A percentile compares a stretch with the other conserved stretches of the same genome.
Conservation (phyloP, 495 filamentous ascomycete species). For the Neurospora sp. region DNA sequence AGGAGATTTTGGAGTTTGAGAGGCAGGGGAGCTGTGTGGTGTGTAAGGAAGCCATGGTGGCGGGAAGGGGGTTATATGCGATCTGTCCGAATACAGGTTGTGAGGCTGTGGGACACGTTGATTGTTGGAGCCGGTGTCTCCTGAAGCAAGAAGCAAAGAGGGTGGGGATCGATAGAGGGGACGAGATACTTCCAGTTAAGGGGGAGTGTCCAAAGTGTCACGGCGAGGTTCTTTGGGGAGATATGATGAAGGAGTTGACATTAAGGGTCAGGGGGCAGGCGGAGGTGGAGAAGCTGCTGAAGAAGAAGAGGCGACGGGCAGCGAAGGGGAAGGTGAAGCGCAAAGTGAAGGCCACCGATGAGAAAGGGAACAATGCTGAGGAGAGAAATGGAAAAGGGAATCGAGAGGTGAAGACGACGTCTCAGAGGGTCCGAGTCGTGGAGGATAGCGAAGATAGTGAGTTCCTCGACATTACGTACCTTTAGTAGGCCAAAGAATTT, state of each 20-base stretch:
- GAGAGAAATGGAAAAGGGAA: neutral
- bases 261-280: slow-evolving; percentile 57
- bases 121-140: slow-evolving; percentile 64
- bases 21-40: slow-evolving; percentile 50
- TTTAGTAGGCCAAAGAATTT: neutral
- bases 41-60: slow-evolving; percentile 43
- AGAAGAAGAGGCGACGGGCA: slow-evolving; percentile 34
- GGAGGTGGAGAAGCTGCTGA: slow-evolving; percentile 55
- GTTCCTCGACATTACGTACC: neutral
- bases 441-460: neutral
- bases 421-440: neutral
- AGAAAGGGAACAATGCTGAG: neutral
- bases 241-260: slow-evolving; percentile 73
- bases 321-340: slow-evolving; percentile 7
- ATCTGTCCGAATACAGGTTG: slow-evolving; percentile 63
- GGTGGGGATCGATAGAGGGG: slow-evolving; percentile 13
- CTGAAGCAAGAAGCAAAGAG: slow-evolving; percentile 25
- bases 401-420: neutral
- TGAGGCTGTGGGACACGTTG: slow-evolving; percentile 58
- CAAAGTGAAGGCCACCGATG: neutral
- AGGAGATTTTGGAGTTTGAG: slow-evolving; percentile 51
- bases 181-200: slow-evolving; percentile 51
- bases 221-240: slow-evolving; percentile 53
- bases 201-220: slow-evolving; percentile 69
- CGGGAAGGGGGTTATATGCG: slow-evolving; percentile 45